Conservation (phyloP, 306 rosid species). For the Calophaca sinica region DNA sequence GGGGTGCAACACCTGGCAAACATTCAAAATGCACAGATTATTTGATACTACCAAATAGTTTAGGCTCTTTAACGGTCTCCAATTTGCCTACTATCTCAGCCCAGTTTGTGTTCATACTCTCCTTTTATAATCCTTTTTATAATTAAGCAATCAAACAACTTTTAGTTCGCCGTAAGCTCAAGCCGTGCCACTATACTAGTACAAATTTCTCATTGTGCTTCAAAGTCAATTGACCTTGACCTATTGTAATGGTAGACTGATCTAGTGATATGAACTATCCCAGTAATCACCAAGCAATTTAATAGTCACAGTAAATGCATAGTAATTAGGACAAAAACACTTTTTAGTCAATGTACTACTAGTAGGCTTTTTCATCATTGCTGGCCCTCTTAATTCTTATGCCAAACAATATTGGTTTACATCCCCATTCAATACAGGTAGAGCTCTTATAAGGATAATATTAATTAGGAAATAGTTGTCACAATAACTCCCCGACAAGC, state of each 20-base stretch:
- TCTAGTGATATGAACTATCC: neutral
- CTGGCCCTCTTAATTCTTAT: conserved; percentile 8
- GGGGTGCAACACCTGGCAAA: no score
- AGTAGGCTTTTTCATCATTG: conserved; percentile 26
- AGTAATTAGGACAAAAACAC: conserved; percentile 31
- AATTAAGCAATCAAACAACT: neutral
- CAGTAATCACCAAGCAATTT: neutral
- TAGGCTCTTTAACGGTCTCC: neutral
- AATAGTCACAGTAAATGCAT: conserved; percentile 9
- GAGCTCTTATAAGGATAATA: conserved; percentile 38
- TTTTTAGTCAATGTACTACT: conserved; percentile 40
- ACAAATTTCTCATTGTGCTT: conserved; percentile 3
- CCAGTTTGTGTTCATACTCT: conserved; percentile 12
- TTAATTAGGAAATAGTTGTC: conserved; percentile 39
- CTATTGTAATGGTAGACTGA: conserved; percentile 16
- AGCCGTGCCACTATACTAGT: neutral
- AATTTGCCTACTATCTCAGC: neutral
- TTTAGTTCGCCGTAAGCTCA: neutral
- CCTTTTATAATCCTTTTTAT: neutral
- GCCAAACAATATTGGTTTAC: conserved; percentile 40
- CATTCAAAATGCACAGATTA: no score
- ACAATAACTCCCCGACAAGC: conserved; percentile 32
- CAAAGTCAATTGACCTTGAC: conserved; percentile 42
- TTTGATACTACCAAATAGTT: neutral
- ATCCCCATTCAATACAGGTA: conserved; percentile 23